Evolutionary conservation across 225 moss, liverwort and hornwort genomes (phyloP).

Genomic region (Rhytidiadelphus loreus): DNA sequence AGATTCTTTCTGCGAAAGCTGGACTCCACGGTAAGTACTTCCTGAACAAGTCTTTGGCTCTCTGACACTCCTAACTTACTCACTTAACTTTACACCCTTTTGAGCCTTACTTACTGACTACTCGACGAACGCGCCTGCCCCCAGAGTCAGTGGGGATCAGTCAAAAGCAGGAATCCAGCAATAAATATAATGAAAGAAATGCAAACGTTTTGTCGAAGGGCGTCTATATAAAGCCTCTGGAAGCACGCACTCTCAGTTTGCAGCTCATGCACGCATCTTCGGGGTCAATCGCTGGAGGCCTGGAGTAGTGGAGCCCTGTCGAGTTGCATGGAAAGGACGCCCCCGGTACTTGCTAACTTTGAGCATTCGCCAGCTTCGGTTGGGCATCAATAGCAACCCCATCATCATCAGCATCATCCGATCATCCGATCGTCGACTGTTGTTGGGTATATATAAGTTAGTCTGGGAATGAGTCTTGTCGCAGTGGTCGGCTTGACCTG

Average conservation of each 20-base stretch:
- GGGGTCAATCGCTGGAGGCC: background rate
- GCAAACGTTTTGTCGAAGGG: background rate
- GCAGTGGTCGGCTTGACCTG: constrained; percentile 15
- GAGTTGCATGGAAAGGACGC: background rate
- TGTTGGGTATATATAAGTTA: background rate
- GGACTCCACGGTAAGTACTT: background rate
- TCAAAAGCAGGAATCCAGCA: background rate
- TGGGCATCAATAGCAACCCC: background rate
- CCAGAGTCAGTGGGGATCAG: background rate
- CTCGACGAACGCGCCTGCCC: background rate
- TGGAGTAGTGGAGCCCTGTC: background rate
- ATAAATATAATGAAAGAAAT: background rate
- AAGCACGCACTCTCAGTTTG: background rate
- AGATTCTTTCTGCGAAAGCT: background rate
- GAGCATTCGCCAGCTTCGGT: background rate
- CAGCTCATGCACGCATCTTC: background rate
- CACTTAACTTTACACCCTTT: background rate
- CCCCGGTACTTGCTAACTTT: background rate
- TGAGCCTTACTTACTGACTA: background rate
- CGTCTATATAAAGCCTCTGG: constrained; percentile 27
- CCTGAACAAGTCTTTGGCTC: background rate
- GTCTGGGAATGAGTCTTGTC: background rate
- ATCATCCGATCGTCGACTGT: background rate
- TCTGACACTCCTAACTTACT: background rate
- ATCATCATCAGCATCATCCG: background rate